Evolutionary conservation across 108 stramenopile genomes (phyloP), one percentile per base, ranked within the genome.

Genomic region (Cyclostephanos invisitatus): DNA sequence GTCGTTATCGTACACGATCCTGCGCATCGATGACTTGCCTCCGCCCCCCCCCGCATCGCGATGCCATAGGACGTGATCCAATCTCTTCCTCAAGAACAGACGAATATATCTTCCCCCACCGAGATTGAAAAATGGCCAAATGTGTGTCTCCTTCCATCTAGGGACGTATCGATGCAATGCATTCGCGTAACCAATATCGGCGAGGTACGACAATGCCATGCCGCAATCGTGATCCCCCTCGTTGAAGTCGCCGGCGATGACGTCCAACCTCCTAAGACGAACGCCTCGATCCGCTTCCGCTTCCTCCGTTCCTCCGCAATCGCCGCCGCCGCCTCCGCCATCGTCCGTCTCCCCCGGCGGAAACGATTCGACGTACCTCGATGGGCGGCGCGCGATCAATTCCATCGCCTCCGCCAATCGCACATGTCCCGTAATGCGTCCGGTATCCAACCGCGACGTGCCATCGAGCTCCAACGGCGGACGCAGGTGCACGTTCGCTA

Each of bases 211-310:
- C 21, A 74, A 40, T 42, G 79, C 72, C 35, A 60, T 68, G 37
- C 57, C 62, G 28, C 35, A 10, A 56, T 80, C 67, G 24, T 48
- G n/a, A n/a, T n/a, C n/a, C n/a, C n/a, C 73, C 62, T 74, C 79
- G 24, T 80, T 80, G 51, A 80, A 80, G 18, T 80, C 79, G 15
- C 79, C 79, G 35, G 68, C 79, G 56, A 80, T 74, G 3, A 80
- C 73, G 50, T 74, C 44, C 44, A 80, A 64, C 0, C 50, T 25
- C 4, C 6, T 42, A 46, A 25, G 53, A 20, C 3, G 15, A 15
- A 17, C 15, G 37, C 37, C 25, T 17, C 42, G 38, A 65, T 44
- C 15, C 22, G n/a, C n/a, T n/a, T n/a, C n/a, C n/a, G n/a, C n/a
- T n/a, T 54, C 42, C 62, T 40, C 9, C 38, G 28, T 42, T n/a